A percentile compares a stretch with the other conserved stretches of the same genome.
Conservation (phyloP, 176 grass and related monocot genomes). For the Cenchrus purpureus region DNA sequence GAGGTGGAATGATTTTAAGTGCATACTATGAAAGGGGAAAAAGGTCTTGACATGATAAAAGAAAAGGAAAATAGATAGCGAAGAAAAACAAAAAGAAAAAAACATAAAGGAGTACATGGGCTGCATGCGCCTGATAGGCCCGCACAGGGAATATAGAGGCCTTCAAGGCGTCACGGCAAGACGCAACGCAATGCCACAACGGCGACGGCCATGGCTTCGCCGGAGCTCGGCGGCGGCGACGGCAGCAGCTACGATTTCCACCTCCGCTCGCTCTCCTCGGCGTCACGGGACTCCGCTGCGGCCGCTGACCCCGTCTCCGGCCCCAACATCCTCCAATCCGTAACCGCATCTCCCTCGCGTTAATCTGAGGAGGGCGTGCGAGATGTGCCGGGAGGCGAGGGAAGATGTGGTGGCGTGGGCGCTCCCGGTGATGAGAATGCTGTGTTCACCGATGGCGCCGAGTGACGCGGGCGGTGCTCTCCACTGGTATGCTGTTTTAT, state of each 20-base stretch:
- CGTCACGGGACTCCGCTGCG: constrained; percentile 70
- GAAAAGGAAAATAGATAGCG: background rate
- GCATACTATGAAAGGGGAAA: no score
- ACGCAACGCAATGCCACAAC: background rate
- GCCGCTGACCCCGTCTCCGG: constrained; percentile 67
- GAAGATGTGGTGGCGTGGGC: constrained; percentile 87
- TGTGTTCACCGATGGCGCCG: constrained; percentile 82
- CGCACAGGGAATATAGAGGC: background rate
- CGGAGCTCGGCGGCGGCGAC: constrained; percentile 45
- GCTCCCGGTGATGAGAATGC: constrained; percentile 84
- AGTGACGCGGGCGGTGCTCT: constrained; percentile 56
- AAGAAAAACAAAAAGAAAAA: no score
- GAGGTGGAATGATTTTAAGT: no score
- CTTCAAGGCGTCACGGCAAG: background rate
- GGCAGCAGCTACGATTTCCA: constrained; percentile 82
- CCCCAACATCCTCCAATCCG: constrained; percentile 85
- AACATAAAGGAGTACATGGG: background rate
- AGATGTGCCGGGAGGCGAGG: constrained; percentile 65
- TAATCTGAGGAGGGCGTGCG: constrained; percentile 60
- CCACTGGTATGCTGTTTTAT: constrained; percentile 67
- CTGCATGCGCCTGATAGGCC: background rate
- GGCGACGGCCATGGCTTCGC: constrained; percentile 52
- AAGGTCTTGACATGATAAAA: background rate
- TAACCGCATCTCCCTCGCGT: constrained; percentile 34
- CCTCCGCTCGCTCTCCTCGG: constrained; percentile 84